A percentile compares a stretch with the other conserved stretches of the same genome.
Evolutionary conservation across 78 protist genomes (phyloP).

Genomic region (Planoprotostelium fungivorum): DNA sequence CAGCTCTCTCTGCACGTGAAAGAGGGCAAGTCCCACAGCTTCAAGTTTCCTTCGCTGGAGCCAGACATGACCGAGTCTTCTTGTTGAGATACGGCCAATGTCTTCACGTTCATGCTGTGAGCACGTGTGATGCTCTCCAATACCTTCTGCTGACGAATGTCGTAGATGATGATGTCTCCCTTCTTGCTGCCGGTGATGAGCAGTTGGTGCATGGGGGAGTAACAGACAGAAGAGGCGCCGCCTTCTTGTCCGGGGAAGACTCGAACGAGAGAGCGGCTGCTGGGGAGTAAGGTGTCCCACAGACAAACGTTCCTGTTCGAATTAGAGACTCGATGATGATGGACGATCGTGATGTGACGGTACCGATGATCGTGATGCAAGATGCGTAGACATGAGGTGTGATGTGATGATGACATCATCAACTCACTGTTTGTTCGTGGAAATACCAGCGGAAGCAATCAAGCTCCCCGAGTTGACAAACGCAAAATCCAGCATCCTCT

Average conservation of each 20-base stretch:
- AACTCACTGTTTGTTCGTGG: neutral
- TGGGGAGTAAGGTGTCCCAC: conserved; percentile 50
- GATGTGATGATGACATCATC: too few relatives aligned
- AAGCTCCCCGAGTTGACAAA: conserved; percentile 37
- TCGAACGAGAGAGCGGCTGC: conserved; percentile 30
- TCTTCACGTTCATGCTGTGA: conserved; percentile 32
- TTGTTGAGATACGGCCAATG: conserved; percentile 31
- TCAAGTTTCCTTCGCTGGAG: conserved; percentile 46
- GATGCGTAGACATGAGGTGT: too few relatives aligned
- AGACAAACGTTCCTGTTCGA: conserved; percentile 32
- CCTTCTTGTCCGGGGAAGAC: conserved; percentile 39
- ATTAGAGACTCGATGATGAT: neutral
- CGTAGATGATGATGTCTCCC: conserved; percentile 29
- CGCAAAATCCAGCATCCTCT: conserved; percentile 46
- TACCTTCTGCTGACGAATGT: conserved; percentile 33
- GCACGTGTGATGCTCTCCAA: conserved; percentile 38
- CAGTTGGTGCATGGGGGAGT: conserved; percentile 39
- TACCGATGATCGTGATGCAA: too few relatives aligned
- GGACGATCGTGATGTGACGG: too few relatives aligned
- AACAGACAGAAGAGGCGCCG: conserved; percentile 42
- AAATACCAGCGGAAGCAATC: conserved; percentile 50
- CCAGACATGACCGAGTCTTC: conserved; percentile 43
- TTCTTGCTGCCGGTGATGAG: conserved; percentile 51
- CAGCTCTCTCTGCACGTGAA: conserved; percentile 22
- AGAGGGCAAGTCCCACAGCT: conserved; percentile 50